Evolutionary conservation across 306 rosid species (phyloP), one percentile per base, ranked within the genome.

Genomic region (Oemleria cerasiformis): DNA sequence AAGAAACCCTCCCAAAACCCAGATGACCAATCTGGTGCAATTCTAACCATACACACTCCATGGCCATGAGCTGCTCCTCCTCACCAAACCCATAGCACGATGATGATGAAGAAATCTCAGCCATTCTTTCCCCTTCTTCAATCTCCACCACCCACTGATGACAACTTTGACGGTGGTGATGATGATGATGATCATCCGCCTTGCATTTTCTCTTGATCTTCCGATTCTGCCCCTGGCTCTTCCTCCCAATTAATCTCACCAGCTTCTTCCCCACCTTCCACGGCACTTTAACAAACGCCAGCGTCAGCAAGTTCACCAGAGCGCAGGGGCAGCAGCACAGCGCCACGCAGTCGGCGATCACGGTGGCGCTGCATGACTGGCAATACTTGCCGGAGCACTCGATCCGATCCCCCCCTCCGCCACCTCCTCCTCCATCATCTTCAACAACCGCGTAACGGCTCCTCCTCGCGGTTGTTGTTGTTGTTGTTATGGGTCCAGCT

Each of bases 1-100:
- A 82, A 40, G 96, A 90, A 78, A 88, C 85, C 65, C 91, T 92
- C 57, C 98, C 98, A 82, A 90, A 92, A 49, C 84, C 98, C 81
- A 94, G 84, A 78, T 94, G 98, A 30, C 88, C 90, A 73, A 89
- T 72, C 70, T 94, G 90, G 49, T 82, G 82, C 49, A 88, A 78
- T 55, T 93, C 96, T 43, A 76, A 17, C 98, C 97, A 88, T 68
- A 88, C 85, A 43, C 80, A 84, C 70, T 93, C 98, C 6, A 85
- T 88, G 82, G 80, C 1, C 84, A 80, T 36, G 80, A 86, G 76
- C 79, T 83, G 8, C 57, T 58, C 84, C 56, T 53, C 79, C 20
- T 5, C 70, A 12, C 19, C 63, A 8, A 51, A 54, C 48, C 67
- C 80, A 34, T 50, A 15, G 2, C 19, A 9, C 42, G 77, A 7